Conservation (phyloP, 306 rosid genomes). For the Oemleria cerasiformis region DNA sequence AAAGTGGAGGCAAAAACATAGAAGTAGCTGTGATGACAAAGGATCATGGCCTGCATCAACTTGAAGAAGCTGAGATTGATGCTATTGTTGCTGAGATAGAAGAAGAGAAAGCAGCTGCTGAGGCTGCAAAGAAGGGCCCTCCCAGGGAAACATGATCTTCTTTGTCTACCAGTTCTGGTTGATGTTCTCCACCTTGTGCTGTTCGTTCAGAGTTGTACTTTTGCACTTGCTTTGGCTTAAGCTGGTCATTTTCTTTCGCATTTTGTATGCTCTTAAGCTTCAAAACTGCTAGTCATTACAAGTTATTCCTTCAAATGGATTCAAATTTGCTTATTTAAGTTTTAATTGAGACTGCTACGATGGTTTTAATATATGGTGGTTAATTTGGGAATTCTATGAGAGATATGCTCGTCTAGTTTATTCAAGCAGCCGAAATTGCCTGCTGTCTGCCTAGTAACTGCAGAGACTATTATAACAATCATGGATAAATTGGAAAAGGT, state of each 20-base stretch:
- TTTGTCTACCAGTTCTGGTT: constrained; percentile 3
- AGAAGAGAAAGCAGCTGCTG: constrained; percentile 95
- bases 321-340: constrained; percentile 8
- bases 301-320: constrained; percentile 6
- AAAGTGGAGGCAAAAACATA: constrained; percentile 97
- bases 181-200: not conserved
- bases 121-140: constrained; percentile 96
- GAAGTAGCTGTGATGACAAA: constrained; percentile 96
- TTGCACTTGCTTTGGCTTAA: constrained; percentile 13
- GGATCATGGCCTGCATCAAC: constrained; percentile 77
- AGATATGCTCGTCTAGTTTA: not conserved
- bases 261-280: constrained; percentile 9
- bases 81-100: constrained; percentile 91
- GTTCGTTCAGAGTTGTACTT: constrained; percentile 13
- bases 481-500: too few relatives aligned
- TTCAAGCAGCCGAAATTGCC: not conserved
- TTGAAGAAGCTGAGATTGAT: constrained; percentile 96
- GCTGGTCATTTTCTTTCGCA: not conserved
- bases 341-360: not conserved
- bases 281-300: constrained; percentile 15
- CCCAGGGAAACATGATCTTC: constrained; percentile 66
- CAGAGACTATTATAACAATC: too few relatives aligned
- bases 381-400: not conserved
- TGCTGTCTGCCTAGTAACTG: too few relatives aligned
- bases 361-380: not conserved